phyloP scores from a whole-genome alignment of 1,139 yeast genomes.

The Hyphopichia wangnamkhiaoensis region DNA sequence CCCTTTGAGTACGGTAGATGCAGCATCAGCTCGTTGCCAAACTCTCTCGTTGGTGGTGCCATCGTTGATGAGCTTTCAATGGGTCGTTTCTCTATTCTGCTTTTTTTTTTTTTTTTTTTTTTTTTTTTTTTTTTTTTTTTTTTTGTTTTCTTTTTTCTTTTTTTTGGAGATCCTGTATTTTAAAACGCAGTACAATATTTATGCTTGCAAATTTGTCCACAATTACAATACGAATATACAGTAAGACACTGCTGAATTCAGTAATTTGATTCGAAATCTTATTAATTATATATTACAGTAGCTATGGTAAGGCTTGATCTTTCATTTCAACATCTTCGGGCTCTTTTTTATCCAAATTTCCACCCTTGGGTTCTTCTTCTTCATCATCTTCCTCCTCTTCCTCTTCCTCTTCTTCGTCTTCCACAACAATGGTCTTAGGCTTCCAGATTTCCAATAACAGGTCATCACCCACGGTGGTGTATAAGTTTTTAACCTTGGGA shows the following conservation, averaged over 20 bases:
- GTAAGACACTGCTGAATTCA: no score
- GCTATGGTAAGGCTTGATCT: neutral
- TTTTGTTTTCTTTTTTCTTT: neutral
- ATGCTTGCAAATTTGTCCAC: no score
- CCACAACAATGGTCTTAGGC: conserved; percentile 42
- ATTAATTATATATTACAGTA: no score
- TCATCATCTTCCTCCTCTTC: conserved; percentile 2
- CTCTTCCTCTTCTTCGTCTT: conserved; percentile 35
- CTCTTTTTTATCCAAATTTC: neutral
- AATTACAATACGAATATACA: no score
- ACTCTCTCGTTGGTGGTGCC: neutral
- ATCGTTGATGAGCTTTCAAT: neutral
- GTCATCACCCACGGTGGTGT: conserved; percentile 55
- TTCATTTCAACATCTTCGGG: conserved; percentile 2
- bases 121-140: neutral
- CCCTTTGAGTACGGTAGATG: neutral
- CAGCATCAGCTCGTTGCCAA: neutral
- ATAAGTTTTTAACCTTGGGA: conserved; percentile 42
- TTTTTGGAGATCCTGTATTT: no score
- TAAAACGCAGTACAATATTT: no score
- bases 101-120: neutral
- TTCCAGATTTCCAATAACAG: conserved; percentile 56
- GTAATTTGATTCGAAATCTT: no score
- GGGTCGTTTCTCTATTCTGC: neutral
- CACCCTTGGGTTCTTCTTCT: neutral